Conservation (phyloP, 2,329 filamentous ascomycete species). For the Trichoderma lentiforme region DNA sequence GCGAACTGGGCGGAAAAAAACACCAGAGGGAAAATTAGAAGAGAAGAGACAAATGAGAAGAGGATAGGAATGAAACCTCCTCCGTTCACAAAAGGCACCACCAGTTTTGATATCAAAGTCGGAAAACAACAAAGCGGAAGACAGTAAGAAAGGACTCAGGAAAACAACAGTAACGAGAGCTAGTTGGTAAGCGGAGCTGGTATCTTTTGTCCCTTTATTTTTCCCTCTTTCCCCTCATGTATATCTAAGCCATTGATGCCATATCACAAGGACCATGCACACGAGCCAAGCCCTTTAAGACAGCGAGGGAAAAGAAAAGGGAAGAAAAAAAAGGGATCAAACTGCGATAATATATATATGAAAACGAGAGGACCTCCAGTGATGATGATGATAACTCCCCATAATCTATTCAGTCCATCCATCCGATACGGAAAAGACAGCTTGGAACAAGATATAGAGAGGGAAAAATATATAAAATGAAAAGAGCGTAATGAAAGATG, state of each 20-base stretch:
- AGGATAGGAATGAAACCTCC: not conserved
- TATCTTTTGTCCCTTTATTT: not conserved
- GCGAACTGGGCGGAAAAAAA: not conserved
- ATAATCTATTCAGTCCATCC: not conserved
- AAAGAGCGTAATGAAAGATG: conserved; percentile 10
- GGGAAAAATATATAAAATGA: conserved; percentile 6
- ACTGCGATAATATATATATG: not conserved
- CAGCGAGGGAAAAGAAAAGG: not conserved
- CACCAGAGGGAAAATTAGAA: not conserved
- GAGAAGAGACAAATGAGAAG: not conserved
- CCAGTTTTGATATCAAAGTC: not conserved
- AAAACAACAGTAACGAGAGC: not conserved
- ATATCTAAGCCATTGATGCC: not conserved
- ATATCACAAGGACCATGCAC: not conserved
- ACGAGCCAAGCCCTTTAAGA: not conserved
- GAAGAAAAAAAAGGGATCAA: not conserved
- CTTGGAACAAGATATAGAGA: not conserved
- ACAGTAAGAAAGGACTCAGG: not conserved
- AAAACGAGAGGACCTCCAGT: conserved; percentile 14
- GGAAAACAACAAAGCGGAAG: not conserved
- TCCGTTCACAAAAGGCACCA: not conserved
- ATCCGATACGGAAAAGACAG: not conserved
- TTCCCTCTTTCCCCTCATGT: not conserved
- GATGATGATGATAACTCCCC: not conserved
- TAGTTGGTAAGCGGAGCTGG: not conserved